Evolutionary conservation across 2,329 filamentous ascomycete species (phyloP), one percentile per base, ranked within the genome.

Genomic region (Pestalotiopsis sp.): DNA sequence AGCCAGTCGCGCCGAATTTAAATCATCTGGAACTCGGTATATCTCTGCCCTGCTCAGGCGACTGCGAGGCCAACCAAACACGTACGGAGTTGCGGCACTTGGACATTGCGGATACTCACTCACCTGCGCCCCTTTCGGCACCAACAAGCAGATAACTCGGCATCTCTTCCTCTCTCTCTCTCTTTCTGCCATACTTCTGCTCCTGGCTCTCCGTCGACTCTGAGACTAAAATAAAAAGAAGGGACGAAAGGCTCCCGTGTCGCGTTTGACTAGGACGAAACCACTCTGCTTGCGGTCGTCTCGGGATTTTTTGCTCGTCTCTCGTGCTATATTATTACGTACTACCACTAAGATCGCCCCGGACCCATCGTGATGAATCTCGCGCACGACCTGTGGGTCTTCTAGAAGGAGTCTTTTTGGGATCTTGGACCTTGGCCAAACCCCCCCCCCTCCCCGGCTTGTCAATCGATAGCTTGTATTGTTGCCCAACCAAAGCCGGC

Each of bases 281-380:
- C 31, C 20, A n/a, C 45, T 20, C 20, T 17, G 45, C 45, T 31
- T 60, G 25, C 31, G 17, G 23, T 65, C 40, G n/a, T 23, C 62
- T 25, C 27, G 62, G 40, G 20, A 11, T 64, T 25, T 31, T 14
- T 38, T 27, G 9, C 17, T 27, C 23, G 20, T 14, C 23, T 36
- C 57, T 13, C 12, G 57, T 27, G 23, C 23, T 36, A 36, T 52
- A 65, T 40, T 45, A 65, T 65, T 49, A 52, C 62, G 62, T 52
- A 65, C 45, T 40, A 60, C 56, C n/a, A 60, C 27, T 20, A 62
- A 62, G 59, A 62, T 27, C 23, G 25, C 65, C 65, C 27, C 25
- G 65, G 38, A 23, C 65, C 65, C 52, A 66, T 66, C 57, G 57
- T 49, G 65, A 66, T 66, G 65, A 66, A 59, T 66, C 65, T 49